phyloP scores from a whole-genome alignment of 1,284 basidiomycete species.

The Apiotrichum porosum region DNA sequence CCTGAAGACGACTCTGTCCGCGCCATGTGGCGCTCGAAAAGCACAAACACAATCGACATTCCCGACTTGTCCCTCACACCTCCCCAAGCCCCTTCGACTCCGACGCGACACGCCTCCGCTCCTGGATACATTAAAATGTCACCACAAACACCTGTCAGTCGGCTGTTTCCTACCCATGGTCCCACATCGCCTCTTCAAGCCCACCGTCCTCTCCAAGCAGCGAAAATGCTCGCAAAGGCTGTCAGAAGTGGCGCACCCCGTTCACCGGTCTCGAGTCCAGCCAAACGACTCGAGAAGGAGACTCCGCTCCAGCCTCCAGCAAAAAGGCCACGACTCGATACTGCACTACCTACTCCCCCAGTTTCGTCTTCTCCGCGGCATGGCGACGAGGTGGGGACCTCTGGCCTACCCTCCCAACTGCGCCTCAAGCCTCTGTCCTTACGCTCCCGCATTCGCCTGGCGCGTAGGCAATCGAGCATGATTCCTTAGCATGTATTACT shows the following conservation, averaged over 20 bases:
- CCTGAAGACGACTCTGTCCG: conserved; percentile 29
- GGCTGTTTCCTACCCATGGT: too few species aligned
- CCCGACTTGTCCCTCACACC: background rate
- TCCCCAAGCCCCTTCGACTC: background rate
- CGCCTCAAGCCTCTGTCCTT: background rate
- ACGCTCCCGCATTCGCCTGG: background rate
- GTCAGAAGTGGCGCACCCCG: too few species aligned
- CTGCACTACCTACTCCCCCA: background rate
- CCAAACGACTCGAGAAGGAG: too few species aligned
- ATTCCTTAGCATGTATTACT: too few species aligned
- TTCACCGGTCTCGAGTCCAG: too few species aligned
- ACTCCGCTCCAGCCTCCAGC: background rate
- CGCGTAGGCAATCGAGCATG: too few species aligned
- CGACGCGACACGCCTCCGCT: background rate
- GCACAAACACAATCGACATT: background rate
- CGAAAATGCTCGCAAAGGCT: too few species aligned
- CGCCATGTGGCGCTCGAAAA: conserved; percentile 28
- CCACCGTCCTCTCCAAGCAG: too few species aligned
- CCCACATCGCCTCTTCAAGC: too few species aligned
- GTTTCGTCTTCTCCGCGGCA: too few species aligned
- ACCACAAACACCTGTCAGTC: background rate
- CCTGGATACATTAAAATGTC: background rate
- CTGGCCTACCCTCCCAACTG: background rate
- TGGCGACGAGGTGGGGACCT: background rate
- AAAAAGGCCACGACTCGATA: background rate